Base-by-base conservation (phyloP, 257 asterid genomes). In the Primulina tabacum region DNA sequence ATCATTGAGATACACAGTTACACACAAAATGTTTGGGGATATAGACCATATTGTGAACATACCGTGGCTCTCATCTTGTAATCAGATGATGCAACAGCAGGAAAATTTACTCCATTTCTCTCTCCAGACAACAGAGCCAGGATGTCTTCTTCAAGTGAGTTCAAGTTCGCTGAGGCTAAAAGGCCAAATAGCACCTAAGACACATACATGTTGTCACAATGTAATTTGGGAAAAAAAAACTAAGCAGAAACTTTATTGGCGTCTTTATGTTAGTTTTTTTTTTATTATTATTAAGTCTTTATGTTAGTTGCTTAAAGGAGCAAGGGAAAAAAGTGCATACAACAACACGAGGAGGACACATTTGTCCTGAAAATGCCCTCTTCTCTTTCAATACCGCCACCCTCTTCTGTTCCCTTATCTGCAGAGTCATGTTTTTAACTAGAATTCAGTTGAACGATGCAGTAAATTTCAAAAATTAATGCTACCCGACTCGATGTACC, bases 101-200 rank as follows among this genome's bases (percentile, higher is more conserved):
- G 99, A 69, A 72, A 82, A 69, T 67, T 64, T 69, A 71, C 34
- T 61, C 76, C 73, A 52, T 68, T 80, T 68, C 80, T 81, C 67
- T 82, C 92, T 37, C 79, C 82, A 28, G 90, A 80, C 72, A 94
- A 75, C 82, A 88, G 72, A 29, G 88, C 74, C 64, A 78, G 61
- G 34, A 94, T 80, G 75, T 94, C 98, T 67, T 84, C 78, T 83
- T 91, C 90, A 6, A 94, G 85, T 18, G 90, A 78, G 78, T 86
- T 79, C 79, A 94, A 73, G 83, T 91, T 78, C 37, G 82, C 95
- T 35, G 78, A 60, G 40, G 82, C 81, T 5, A 97, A 78, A 60
- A 94, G 95, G 60, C 98, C 99, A 85, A 94, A 91, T 20, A 94
- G 89, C 70, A 94, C 95, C 99, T 94, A 77, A 20, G 75, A 4